Base-by-base conservation (phyloP, 2,329 filamentous ascomycete species). In the Cercospora canescens region DNA sequence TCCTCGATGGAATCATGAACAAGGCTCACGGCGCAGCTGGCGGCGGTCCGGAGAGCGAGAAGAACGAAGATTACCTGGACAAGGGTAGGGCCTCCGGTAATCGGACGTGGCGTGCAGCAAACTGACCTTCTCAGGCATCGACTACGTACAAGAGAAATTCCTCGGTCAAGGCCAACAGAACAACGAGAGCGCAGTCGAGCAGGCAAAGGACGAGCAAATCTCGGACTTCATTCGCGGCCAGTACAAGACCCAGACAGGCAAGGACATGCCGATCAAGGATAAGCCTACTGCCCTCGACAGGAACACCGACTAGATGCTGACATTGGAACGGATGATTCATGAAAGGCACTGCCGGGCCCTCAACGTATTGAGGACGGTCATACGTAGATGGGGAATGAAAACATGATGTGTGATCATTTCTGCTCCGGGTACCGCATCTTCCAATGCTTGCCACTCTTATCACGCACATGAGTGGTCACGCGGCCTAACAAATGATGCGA, bases 141-240 rank as follows among this genome's bases (percentile, higher is more conserved):
- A 95, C 79, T 87, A 85, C 69, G 86, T 93, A 26, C 92, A 96
- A 80, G 87, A 95, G 79, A 87, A 91, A 69, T 80, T 93, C 76
- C 76, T 95, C 16, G 88, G 88, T 39, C 82, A 88, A 71, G 92
- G 92, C 18, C 75, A 86, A 55, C 92, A 95, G 81, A 82, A 86
- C 80, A 91, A 92, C 76, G 90, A 83, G 77, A 80, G 77, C 59
- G 92, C 92, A 5, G 76, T 88, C 21, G 92, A 96, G 81, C 92
- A 96, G 80, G 90, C 89, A 72, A 94, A 94, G 82, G 92, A 95
- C 77, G 89, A 92, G 79, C 83, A 90, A 77, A 91, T 94, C 72
- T 88, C 87, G 30, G 89, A 93, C 77, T 89, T 86, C 77, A 87
- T 94, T 72, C 87, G 91, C 39, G 79, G 78, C 48, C 82, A 90